Percentiles rank a stretch among this genome's conserved stretches.
phyloP scores from a whole-genome alignment of 2,329 filamentous ascomycete species.

The Sordariomycetes sp. region DNA sequence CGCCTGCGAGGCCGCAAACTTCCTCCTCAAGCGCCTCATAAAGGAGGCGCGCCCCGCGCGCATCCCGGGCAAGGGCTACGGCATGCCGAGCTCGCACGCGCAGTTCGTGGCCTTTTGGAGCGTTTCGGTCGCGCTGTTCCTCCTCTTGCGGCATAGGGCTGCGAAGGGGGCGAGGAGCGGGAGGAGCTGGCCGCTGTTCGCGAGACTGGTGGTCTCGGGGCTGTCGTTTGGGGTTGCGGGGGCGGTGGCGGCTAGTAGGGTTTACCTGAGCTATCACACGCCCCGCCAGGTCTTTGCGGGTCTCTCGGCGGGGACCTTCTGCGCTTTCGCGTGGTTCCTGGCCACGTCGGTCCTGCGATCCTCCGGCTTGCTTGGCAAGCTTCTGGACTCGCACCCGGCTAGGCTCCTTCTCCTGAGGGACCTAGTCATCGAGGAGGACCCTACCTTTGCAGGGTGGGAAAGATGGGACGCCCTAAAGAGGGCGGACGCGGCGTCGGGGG shows the following conservation, averaged over 20 bases:
- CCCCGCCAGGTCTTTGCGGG: slow-evolving; percentile 77
- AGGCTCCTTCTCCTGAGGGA: slow-evolving; percentile 65
- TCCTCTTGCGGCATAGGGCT: slow-evolving; percentile 66
- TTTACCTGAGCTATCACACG: slow-evolving; percentile 92
- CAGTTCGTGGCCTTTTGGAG: slow-evolving; percentile 93
- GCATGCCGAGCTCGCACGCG: slow-evolving; percentile 89
- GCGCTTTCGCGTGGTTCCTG: slow-evolving; percentile 67
- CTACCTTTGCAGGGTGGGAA: slow-evolving; percentile 87
- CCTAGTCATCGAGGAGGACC: slow-evolving; percentile 74
- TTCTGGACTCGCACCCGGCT: slow-evolving; percentile 50
- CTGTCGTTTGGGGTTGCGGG: slow-evolving; percentile 48
- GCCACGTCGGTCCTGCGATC: slow-evolving; percentile 54
- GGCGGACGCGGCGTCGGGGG: neutral
- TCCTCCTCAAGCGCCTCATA: slow-evolving; percentile 75
- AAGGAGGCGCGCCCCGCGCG: slow-evolving; percentile 80
- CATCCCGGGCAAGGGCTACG: slow-evolving; percentile 86
- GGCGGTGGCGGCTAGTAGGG: slow-evolving; percentile 65
- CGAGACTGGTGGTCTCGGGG: slow-evolving; percentile 26
- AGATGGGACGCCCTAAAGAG: slow-evolving; percentile 56
- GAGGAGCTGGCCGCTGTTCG: neutral
- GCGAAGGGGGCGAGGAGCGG: slow-evolving; percentile 8
- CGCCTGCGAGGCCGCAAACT: slow-evolving; percentile 83
- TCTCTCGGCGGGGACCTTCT: slow-evolving; percentile 52
- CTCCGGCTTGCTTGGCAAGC: slow-evolving; percentile 59
- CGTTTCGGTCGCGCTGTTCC: slow-evolving; percentile 69